phyloP scores from a whole-genome alignment of 2,329 filamentous ascomycete species.

The Phoma sp. region DNA sequence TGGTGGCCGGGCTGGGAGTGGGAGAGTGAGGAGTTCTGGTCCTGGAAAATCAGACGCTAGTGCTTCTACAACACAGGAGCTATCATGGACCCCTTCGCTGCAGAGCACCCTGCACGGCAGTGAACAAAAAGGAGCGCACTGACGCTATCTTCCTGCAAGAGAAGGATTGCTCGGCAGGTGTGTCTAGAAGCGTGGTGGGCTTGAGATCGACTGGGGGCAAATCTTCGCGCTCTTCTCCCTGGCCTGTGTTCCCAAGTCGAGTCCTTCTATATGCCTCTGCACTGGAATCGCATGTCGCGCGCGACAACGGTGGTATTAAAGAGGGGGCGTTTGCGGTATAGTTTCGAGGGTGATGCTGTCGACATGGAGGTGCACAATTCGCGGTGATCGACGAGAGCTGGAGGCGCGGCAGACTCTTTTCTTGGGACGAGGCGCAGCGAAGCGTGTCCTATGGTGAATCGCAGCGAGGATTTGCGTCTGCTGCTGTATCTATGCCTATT shows the following conservation, averaged over 20 bases:
- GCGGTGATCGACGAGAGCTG: conserved; percentile 17
- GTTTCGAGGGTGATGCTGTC: conserved; percentile 16
- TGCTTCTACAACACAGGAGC: conserved; percentile 29
- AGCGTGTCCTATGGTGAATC: neutral
- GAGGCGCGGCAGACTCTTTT: conserved; percentile 9
- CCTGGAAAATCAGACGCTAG: conserved; percentile 27
- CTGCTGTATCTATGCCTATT: conserved; percentile 3
- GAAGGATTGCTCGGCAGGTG: neutral
- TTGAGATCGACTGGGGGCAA: conserved; percentile 17
- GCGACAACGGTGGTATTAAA: conserved; percentile 11
- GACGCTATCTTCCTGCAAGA: neutral
- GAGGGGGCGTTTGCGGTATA: conserved; percentile 3
- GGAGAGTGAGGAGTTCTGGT: conserved; percentile 22
- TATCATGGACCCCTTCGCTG: conserved; percentile 35
- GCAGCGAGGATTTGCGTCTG: neutral
- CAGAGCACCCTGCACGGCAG: conserved; percentile 25
- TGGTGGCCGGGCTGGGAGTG: conserved; percentile 22
- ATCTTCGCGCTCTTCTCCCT: conserved; percentile 15
- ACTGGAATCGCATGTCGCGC: conserved; percentile 20
- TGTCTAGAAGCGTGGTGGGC: conserved; percentile 2
- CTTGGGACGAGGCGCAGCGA: neutral
- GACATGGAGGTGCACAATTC: conserved; percentile 25
- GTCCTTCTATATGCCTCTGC: conserved; percentile 22
- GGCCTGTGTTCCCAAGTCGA: conserved; percentile 5
- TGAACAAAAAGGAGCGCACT: conserved; percentile 9